A percentile compares a stretch with the other conserved stretches of the same genome.
Conservation (phyloP, 352 stramenopile species). For the Phytophthora multivora region DNA sequence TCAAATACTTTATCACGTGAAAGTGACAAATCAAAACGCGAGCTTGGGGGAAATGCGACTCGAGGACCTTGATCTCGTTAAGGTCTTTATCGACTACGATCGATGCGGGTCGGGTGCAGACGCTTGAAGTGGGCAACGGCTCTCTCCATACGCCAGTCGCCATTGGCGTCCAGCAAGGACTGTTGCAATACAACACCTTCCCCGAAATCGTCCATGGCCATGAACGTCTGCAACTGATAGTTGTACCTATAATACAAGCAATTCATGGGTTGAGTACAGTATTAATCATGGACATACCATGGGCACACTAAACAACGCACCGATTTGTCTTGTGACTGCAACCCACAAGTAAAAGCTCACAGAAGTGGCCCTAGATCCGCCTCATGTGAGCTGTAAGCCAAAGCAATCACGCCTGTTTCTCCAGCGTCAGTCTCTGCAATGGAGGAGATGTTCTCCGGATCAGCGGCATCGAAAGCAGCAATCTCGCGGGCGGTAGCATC, state of each 20-base stretch:
- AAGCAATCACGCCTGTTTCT: constrained; percentile 16
- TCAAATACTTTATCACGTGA: not conserved
- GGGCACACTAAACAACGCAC: not conserved
- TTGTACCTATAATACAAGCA: constrained; percentile 21
- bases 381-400: constrained; percentile 11
- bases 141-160: not conserved
- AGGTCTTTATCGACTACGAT: not conserved
- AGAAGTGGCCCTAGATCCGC: constrained; percentile 5
- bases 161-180: not conserved
- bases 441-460: not conserved
- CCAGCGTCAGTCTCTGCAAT: not conserved
- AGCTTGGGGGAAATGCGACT: not conserved
- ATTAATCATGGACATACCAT: not conserved
- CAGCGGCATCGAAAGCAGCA: not conserved
- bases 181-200: not conserved
- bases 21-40: not conserved
- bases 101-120: not conserved
- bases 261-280: not conserved
- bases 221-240: constrained; percentile 11
- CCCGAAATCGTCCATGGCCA: not conserved
- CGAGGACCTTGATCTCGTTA: not conserved
- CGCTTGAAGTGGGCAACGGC: not conserved
- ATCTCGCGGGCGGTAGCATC: constrained; percentile 1
- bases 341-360: constrained; percentile 12
- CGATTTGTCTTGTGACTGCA: constrained; percentile 21